phyloP scores from a whole-genome alignment of 441 rosid genomes.

The Bruguiera hainesii region DNA sequence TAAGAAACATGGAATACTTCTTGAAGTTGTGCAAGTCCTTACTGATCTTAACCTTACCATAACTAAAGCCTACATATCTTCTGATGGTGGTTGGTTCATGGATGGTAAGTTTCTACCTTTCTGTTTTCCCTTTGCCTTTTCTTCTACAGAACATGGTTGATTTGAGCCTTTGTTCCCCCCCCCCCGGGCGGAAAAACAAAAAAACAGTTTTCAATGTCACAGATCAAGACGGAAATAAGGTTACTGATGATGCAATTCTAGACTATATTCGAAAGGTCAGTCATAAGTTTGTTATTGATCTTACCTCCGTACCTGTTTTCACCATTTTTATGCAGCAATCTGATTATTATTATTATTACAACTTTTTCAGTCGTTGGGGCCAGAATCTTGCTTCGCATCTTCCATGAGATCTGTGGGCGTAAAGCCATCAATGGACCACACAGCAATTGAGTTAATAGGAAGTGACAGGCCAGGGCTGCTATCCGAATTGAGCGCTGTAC shows the following conservation, averaged over 20 bases:
- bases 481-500: constrained; percentile 84
- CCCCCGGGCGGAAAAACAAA: too few species aligned
- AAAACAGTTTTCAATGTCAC: constrained; percentile 71
- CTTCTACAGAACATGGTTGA: constrained; percentile 15
- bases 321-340: constrained; percentile 6
- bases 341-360: constrained; percentile 9
- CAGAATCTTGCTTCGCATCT: constrained; percentile 69
- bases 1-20: constrained; percentile 84
- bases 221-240: constrained; percentile 82
- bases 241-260: constrained; percentile 61
- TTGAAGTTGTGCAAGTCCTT: constrained; percentile 89
- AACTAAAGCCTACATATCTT: constrained; percentile 80
- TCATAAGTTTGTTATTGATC: constrained; percentile 13
- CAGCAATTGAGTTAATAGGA: constrained; percentile 78
- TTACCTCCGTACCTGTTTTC: background rate
- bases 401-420: constrained; percentile 67
- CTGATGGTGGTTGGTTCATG: constrained; percentile 99
- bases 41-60: constrained; percentile 86
- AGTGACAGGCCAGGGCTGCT: constrained; percentile 87
- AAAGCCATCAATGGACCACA: constrained; percentile 59
- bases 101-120: constrained; percentile 50
- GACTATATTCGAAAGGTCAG: constrained; percentile 77
- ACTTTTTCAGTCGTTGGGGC: constrained; percentile 58
- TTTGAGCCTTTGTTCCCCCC: constrained; percentile 11
- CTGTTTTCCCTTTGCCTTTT: background rate